Base-by-base conservation (phyloP, 1,284 basidiomycete species). In the Rhodotorula glutinis region DNA sequence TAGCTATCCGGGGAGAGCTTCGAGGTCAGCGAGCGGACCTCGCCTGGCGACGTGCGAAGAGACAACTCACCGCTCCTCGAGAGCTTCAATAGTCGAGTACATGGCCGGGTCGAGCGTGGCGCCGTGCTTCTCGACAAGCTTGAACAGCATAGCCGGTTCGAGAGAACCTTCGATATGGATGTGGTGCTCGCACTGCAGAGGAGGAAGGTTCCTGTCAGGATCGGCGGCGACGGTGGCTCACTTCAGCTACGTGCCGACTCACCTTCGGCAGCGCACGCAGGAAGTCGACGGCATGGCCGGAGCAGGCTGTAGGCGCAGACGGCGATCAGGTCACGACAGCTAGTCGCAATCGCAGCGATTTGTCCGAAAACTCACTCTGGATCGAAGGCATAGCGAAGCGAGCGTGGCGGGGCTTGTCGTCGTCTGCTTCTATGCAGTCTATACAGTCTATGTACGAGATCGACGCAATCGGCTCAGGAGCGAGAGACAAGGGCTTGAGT, bases 141-240 rank as follows among this genome's bases (percentile, higher is more conserved):
- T 33, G 65, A 76, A 76, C 7, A 75, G 51, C 30, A 76, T 58
- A 5, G 54, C 53, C 1, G 75, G 75, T 53, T 71, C 70, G 41
- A 76, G 70, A 0, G 72, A 10, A 29, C 63, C 63, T 55, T 74
- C 73, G 59, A 75, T 75, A 57, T 75, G 75, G 21, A 75, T 57
- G 53, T 75, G 75, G 55, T 75, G 73, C 56, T 75, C 75, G 66
- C 71, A 72, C 67, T 73, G 60, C 25, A 13, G 23, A 40, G 33
- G 33, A 7, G 11, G 7, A 38, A 5, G 33, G 33, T 38, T 38
- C 3, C 23, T 25, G 30, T 25, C n/a, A 29, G 29, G 5, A 38
- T 23, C 38, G 44, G 47, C 33, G 40, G 30, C 53, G 38, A 23
- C 23, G 13, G 30, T 14, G 21, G 38, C 5, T 17, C 13, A 29